Evolutionary conservation across 768 basidiomycete species (phyloP).

Genomic region (Kwoniella dejecticola): DNA sequence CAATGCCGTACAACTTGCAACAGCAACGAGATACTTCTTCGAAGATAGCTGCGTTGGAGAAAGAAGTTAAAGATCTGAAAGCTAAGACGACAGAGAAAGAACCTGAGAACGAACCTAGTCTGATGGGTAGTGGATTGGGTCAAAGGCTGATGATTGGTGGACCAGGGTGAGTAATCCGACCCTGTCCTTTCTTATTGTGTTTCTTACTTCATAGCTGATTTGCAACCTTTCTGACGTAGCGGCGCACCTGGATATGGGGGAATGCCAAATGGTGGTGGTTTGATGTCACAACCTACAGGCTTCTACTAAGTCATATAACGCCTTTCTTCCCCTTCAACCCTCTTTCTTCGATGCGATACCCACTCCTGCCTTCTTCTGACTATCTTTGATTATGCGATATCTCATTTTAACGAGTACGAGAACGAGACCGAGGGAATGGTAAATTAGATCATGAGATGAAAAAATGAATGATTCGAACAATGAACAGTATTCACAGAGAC

Average conservation of each 20-base stretch:
- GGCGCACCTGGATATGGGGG: constrained; percentile 34
- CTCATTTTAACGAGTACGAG: too few relatives aligned
- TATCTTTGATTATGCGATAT: too few relatives aligned
- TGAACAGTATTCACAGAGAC: too few relatives aligned
- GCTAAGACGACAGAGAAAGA: constrained; percentile 84
- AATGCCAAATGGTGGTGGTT: constrained; percentile 40
- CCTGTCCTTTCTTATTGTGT: too few relatives aligned
- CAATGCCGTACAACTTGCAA: constrained; percentile 95
- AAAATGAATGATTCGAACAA: too few relatives aligned
- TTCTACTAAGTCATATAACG: constrained; percentile 30
- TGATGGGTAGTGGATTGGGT: constrained; percentile 75
- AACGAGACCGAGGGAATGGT: background rate
- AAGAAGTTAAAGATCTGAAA: constrained; percentile 81
- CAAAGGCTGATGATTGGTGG: constrained; percentile 53
- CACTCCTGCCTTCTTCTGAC: background rate
- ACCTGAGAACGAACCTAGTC: constrained; percentile 70
- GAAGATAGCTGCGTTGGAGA: constrained; percentile 79
- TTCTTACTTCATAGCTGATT: too few relatives aligned
- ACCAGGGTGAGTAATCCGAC: constrained; percentile 40
- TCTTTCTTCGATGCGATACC: background rate
- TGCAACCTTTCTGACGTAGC: too few relatives aligned
- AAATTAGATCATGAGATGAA: too few relatives aligned
- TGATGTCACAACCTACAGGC: constrained; percentile 46
- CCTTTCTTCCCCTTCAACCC: background rate
- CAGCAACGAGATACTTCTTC: constrained; percentile 64